Percentiles rank a stretch among this genome's conserved stretches.
Evolutionary conservation across 768 basidiomycete genomes (phyloP).

Genomic region (Trametes punicea): DNA sequence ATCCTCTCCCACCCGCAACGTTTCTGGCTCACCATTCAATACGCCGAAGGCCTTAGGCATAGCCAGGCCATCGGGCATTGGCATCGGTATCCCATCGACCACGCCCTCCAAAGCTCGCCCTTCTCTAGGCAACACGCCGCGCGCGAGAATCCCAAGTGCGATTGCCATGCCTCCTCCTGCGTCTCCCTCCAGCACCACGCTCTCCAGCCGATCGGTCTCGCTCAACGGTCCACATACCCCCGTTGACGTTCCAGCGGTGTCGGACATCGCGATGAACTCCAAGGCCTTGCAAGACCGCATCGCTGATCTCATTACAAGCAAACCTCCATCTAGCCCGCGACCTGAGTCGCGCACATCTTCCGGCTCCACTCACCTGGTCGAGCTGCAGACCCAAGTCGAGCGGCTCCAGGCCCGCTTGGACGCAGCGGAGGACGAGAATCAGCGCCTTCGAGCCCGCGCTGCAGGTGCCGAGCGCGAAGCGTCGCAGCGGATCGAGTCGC

Average conservation of each 20-base stretch:
- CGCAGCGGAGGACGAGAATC: constrained; percentile 68
- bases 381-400: constrained; percentile 38
- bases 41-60: constrained; percentile 58
- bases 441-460: constrained; percentile 42
- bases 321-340: constrained; percentile 33
- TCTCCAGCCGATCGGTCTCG: constrained; percentile 37
- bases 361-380: constrained; percentile 22
- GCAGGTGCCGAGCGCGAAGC: constrained; percentile 21
- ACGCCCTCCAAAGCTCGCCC: constrained; percentile 36
- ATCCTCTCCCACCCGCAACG: constrained; percentile 35
- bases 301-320: constrained; percentile 39
- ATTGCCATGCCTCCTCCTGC: constrained; percentile 80
- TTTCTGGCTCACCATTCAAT: constrained; percentile 52
- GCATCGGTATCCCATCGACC: constrained; percentile 40
- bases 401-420: constrained; percentile 49
- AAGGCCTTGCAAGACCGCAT: constrained; percentile 50
- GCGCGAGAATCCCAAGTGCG: constrained; percentile 66
- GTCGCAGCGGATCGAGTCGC: constrained; percentile 20
- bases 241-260: constrained; percentile 16
- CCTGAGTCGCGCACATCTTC: constrained; percentile 37
- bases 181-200: constrained; percentile 46
- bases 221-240: constrained; percentile 31
- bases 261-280: constrained; percentile 39
- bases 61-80: constrained; percentile 35
- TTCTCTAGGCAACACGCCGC: constrained; percentile 46